Conservation (phyloP, 352 stramenopile genomes). For the Phytopythium cucurbitacearum region DNA sequence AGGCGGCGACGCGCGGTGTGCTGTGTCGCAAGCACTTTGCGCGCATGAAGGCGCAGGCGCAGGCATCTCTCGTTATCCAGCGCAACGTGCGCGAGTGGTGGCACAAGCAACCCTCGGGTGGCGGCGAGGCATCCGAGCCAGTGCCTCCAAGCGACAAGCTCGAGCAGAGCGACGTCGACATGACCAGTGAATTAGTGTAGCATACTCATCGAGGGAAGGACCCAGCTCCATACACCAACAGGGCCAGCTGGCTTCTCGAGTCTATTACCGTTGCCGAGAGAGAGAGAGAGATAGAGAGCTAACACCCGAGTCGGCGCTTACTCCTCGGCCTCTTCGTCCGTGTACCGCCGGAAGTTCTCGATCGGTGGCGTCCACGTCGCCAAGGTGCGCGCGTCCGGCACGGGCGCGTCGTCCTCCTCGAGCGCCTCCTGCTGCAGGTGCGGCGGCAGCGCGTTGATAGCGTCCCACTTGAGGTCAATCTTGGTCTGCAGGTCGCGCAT, state of each 20-base stretch:
- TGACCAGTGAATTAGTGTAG: too few species aligned
- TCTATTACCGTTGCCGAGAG: slow-evolving; percentile 2
- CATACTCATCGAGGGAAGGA: too few species aligned
- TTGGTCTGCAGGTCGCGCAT: slow-evolving; percentile 89
- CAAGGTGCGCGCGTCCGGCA: slow-evolving; percentile 67
- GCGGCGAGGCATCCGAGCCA: not conserved
- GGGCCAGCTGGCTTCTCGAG: not conserved
- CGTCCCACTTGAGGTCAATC: slow-evolving; percentile 90
- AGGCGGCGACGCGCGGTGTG: slow-evolving; percentile 76
- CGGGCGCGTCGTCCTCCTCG: slow-evolving; percentile 54
- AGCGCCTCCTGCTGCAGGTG: slow-evolving; percentile 80
- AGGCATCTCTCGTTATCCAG: slow-evolving; percentile 83
- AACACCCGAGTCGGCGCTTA: not conserved
- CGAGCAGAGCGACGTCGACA: too few species aligned
- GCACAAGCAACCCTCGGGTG: slow-evolving; percentile 46
- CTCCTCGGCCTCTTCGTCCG: slow-evolving; percentile 40
- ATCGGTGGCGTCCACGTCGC: slow-evolving; percentile 87
- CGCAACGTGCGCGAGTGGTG: slow-evolving; percentile 84
- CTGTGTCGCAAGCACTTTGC: slow-evolving; percentile 85
- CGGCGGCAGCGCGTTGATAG: slow-evolving; percentile 81
- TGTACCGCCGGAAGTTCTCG: slow-evolving; percentile 81
- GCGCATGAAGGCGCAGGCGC: slow-evolving; percentile 78
- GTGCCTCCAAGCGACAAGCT: too few species aligned
- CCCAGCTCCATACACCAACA: too few species aligned
- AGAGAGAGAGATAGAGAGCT: not conserved